Base-by-base conservation (phyloP, 73 alveolate species). In the Tetrahymena thermophila region DNA sequence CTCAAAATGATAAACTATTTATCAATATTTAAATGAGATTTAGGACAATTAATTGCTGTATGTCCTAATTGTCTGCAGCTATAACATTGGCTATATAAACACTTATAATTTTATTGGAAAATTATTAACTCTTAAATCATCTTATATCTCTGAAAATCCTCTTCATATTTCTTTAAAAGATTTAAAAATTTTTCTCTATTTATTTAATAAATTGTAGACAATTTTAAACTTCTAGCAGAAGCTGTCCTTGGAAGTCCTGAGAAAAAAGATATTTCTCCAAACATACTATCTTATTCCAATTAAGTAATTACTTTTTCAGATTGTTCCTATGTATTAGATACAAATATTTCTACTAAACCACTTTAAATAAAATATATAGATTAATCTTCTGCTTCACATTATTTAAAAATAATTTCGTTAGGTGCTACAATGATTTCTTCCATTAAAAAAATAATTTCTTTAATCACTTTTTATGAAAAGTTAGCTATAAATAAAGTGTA, bases 171-270 rank as follows among this genome's bases (percentile, higher is more conserved):
- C 34, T 7, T 42, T 19, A 85, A 28, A 0, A 85, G 19, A 9
- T 85, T 56, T 23, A 85, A n/a, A n/a, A 85, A 85, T 21, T 85
- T 17, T n/a, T 85, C 0, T 19, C 94, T 85, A 28, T 35, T 42
- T 19, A 85, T 85, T n/a, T 34, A 11, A 85, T 38, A 85, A 6
- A 85, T 85, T 38, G 94, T 85, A 25, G 83, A 85, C 4, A 21
- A 34, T 13, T 35, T 85, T 28, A 85, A 23, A 7, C 95, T 40
- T 84, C 71, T 31, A 89, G 96, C 96, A n/a, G 96, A 85, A 4
- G 96, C 96, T 40, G 85, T 83, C 19, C 96, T 94, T 94, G 94
- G 93, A 38, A 57, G 31, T 10, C 96, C 96, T 38, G 96, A 85
- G 19, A 84, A 40, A 34, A 94, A 94, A 14, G 96, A 85, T 35